These are phyloP conservation scores for Termitomyces sp. DNA, from an alignment of 768 basidiomycete genomes.

Conservation along the genomic window DNA sequence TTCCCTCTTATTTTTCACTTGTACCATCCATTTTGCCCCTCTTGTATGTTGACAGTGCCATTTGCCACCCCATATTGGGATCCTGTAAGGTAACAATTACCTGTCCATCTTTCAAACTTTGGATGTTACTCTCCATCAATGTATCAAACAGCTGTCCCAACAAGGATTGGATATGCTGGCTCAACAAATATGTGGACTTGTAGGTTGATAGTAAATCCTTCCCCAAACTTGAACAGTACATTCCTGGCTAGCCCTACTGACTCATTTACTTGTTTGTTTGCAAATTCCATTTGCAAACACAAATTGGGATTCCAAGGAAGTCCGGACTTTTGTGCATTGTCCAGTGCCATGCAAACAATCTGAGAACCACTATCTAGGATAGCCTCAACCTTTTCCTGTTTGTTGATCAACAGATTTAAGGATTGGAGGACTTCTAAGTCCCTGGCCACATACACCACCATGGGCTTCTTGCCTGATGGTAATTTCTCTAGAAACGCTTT, in stretches of 20 bases:
- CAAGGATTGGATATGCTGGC: background rate
- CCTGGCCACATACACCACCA: background rate
- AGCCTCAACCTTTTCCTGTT: background rate
- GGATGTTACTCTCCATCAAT: background rate
- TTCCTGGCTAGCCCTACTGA: background rate
- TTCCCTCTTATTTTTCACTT: background rate
- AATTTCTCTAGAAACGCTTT: background rate
- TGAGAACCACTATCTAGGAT: background rate
- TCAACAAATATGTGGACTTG: background rate
- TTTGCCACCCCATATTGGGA: background rate
- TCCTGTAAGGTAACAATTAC: background rate
- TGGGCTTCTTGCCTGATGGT: background rate
- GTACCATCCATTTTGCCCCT: background rate
- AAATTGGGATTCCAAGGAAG: background rate
- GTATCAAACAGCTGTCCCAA: constrained; percentile 4
- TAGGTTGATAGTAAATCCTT: constrained; percentile 9
- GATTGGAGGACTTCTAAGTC: background rate
- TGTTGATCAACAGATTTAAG: background rate
- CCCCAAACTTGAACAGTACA: background rate
- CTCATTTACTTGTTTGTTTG: background rate
- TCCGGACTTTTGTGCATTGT: background rate
- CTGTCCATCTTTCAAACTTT: no score
- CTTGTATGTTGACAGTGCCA: background rate
- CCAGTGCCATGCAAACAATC: background rate
- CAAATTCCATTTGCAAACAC: background rate